These are phyloP conservation scores for Fusarium pilosicola DNA, from an alignment of 2,329 filamentous ascomycete genomes.

Conservation along the genomic window DNA sequence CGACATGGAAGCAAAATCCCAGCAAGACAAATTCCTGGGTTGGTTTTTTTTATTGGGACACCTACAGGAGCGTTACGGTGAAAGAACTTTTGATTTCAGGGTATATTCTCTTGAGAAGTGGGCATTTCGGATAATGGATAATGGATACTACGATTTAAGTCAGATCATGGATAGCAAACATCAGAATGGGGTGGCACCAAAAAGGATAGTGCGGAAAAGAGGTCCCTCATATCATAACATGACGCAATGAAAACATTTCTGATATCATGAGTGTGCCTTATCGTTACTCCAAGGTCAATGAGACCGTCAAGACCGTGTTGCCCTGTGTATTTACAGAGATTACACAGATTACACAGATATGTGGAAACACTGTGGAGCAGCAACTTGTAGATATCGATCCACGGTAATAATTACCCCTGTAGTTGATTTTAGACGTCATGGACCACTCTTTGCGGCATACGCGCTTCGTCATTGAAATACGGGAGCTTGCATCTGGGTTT, in stretches of 20 bases:
- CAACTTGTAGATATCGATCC: not conserved
- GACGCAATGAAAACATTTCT: conserved; percentile 15
- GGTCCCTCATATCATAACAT: not conserved
- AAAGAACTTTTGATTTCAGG: conserved; percentile 1
- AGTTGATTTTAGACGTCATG: conserved; percentile 15
- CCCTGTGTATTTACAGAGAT: not conserved
- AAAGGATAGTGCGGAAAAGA: not conserved
- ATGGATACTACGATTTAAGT: not conserved
- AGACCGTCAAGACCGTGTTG: not conserved
- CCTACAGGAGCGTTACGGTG: not conserved
- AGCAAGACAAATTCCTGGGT: not conserved
- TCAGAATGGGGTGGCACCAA: not conserved
- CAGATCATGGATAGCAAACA: not conserved
- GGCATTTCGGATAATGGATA: not conserved
- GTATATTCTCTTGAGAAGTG: not conserved
- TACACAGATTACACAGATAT: not conserved
- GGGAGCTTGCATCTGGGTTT: not conserved
- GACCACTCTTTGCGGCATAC: not conserved
- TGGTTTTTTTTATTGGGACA: not conserved
- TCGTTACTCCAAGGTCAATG: not conserved
- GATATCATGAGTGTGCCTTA: not conserved
- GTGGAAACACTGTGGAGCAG: not conserved
- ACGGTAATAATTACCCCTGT: not conserved
- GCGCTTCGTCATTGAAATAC: not conserved
- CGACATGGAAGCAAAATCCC: conserved; percentile 16